phyloP scores from a whole-genome alignment of 2,329 filamentous ascomycete species.

The Apiospora phragmitis region DNA sequence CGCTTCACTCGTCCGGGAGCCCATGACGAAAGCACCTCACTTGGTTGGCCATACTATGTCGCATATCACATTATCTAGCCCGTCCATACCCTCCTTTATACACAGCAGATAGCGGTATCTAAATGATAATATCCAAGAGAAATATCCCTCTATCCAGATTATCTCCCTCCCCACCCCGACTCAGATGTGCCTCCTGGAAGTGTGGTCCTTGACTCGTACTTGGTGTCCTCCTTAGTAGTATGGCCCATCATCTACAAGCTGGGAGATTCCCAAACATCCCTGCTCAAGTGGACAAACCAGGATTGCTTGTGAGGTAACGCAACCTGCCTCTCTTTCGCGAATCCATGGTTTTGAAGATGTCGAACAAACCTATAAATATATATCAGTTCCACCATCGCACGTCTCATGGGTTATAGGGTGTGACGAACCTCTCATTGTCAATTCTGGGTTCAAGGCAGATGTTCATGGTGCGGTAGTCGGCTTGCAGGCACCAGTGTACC shows the following conservation, averaged over 20 bases:
- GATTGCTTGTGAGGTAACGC: slow-evolving; percentile 91
- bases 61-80: background rate
- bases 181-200: background rate
- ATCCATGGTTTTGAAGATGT: slow-evolving; percentile 74
- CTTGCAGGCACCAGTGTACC: slow-evolving; percentile 81
- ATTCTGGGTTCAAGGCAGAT: slow-evolving; percentile 87
- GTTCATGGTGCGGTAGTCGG: slow-evolving; percentile 78
- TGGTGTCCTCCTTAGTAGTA: background rate
- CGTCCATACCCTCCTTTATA: background rate
- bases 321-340: slow-evolving; percentile 83
- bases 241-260: background rate
- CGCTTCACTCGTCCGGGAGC: background rate
- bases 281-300: slow-evolving; percentile 73
- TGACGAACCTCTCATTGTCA: slow-evolving; percentile 79
- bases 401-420: too few relatives aligned
- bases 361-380: slow-evolving; percentile 57
- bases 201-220: background rate
- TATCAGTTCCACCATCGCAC: slow-evolving; percentile 13
- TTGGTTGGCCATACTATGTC: background rate
- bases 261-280: slow-evolving; percentile 1
- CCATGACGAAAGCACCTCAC: background rate
- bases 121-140: background rate
- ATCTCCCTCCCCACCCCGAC: background rate
- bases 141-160: background rate
- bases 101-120: background rate